Percentiles rank a stretch among this genome's conserved stretches.
Conservation (phyloP, 352 stramenopile genomes). For the Pythium apleroticum region DNA sequence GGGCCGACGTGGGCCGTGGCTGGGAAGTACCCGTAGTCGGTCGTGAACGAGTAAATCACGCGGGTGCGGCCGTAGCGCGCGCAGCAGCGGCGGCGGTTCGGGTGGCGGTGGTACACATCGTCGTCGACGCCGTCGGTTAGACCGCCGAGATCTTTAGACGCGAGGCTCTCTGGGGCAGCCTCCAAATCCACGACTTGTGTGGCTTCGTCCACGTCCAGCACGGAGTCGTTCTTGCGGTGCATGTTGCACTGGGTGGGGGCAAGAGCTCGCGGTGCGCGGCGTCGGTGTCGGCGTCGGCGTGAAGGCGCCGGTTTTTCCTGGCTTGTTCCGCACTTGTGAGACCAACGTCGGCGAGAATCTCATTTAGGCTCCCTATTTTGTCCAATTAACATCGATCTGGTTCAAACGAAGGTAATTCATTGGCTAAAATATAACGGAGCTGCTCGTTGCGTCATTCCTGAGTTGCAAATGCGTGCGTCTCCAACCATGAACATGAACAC, state of each 20-base stretch:
- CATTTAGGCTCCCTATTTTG: neutral
- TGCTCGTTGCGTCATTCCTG: neutral
- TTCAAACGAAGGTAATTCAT: neutral
- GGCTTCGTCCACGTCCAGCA: neutral
- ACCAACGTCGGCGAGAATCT: neutral
- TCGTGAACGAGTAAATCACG: slow-evolving; percentile 53
- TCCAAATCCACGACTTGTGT: slow-evolving; percentile 12
- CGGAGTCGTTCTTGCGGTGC: neutral
- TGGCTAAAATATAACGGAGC: neutral
- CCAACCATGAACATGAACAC: too few species aligned
- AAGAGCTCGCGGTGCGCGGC: too few species aligned
- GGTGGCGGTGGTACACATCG: slow-evolving; percentile 21
- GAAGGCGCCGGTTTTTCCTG: neutral
- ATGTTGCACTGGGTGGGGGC: too few species aligned
- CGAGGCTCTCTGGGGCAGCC: slow-evolving; percentile 5
- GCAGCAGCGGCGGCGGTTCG: slow-evolving; percentile 17
- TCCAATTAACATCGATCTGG: neutral
- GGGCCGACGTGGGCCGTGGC: slow-evolving; percentile 64
- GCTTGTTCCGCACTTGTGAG: neutral
- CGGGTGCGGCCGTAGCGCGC: slow-evolving; percentile 56
- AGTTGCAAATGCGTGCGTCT: neutral
- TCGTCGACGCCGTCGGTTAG: neutral
- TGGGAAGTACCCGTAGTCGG: slow-evolving; percentile 57
- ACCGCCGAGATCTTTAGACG: neutral
- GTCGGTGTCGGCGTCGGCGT: neutral